Conservation (phyloP, 2,329 filamentous ascomycete genomes). For the Alternaria infectoria region DNA sequence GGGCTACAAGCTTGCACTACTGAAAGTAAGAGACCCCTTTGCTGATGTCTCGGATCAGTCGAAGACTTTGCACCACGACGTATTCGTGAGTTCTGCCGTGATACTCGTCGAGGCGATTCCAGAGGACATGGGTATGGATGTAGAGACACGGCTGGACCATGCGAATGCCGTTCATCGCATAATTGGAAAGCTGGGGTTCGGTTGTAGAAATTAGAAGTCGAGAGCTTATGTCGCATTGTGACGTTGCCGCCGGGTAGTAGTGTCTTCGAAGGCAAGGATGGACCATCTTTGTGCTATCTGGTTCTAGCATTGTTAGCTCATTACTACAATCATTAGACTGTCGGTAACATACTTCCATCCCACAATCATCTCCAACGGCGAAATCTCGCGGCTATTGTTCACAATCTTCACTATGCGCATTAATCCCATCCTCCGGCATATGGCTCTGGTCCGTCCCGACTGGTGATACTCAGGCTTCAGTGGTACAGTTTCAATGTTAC, state of each 20-base stretch:
- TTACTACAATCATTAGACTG: too few relatives aligned
- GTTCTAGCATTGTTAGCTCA: neutral
- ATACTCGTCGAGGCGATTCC: neutral
- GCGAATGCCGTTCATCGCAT: neutral
- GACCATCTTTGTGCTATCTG: neutral
- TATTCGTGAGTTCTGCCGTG: neutral
- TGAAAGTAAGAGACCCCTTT: neutral
- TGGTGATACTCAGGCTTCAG: neutral
- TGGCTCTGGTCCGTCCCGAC: neutral
- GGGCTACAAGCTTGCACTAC: neutral
- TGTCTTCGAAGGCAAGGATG: neutral
- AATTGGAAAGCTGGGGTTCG: neutral
- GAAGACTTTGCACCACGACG: neutral
- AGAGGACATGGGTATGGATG: neutral
- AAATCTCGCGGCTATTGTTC: neutral
- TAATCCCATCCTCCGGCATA: fast-evolving
- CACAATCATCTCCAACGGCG: neutral
- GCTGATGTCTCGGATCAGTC: neutral
- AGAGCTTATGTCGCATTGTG: neutral
- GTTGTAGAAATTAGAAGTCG: neutral
- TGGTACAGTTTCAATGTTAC: neutral
- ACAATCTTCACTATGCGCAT: neutral
- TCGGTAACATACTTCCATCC: neutral
- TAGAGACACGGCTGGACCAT: neutral
- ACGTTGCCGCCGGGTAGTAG: neutral